Evolutionary conservation across 257 asterid species (phyloP).

Genomic region (Ilex asprella): DNA sequence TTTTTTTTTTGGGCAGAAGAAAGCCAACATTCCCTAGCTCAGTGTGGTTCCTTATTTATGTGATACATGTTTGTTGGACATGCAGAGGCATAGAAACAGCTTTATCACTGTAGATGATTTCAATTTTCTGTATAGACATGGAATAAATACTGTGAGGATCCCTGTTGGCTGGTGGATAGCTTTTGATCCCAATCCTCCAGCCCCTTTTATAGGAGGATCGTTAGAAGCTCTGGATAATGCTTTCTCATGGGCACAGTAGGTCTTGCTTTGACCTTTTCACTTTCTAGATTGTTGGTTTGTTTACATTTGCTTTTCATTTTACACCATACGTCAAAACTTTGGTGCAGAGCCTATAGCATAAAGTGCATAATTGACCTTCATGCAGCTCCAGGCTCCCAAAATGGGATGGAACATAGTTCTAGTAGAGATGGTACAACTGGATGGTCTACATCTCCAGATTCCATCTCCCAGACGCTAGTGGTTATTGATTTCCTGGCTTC

Average conservation of each 20-base stretch:
- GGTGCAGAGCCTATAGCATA: constrained; percentile 48
- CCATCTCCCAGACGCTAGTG: constrained; percentile 41
- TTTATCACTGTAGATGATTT: constrained; percentile 68
- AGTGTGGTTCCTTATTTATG: no score
- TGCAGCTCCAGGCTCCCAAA: constrained; percentile 90
- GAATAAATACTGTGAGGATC: constrained; percentile 71
- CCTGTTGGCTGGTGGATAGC: constrained; percentile 99
- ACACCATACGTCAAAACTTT: background rate
- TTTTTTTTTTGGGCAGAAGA: no score
- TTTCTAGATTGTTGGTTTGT: background rate
- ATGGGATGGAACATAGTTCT: constrained; percentile 85
- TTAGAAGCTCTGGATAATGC: constrained; percentile 81
- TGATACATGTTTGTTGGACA: constrained; percentile 10
- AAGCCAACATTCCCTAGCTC: background rate
- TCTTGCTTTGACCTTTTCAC: constrained; percentile 3
- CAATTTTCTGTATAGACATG: constrained; percentile 57
- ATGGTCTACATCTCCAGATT: constrained; percentile 55
- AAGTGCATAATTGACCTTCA: constrained; percentile 85
- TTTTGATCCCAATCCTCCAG: constrained; percentile 61
- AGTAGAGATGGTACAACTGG: constrained; percentile 74
- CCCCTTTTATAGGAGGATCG: constrained; percentile 66
- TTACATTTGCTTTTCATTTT: constrained; percentile 6
- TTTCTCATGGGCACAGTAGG: constrained; percentile 84
- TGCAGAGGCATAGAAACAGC: constrained; percentile 68
- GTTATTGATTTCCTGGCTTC: constrained; percentile 70